These are phyloP conservation scores for Margaritispora aquatica DNA, from an alignment of 495 filamentous ascomycete genomes.

Conservation along the genomic window DNA sequence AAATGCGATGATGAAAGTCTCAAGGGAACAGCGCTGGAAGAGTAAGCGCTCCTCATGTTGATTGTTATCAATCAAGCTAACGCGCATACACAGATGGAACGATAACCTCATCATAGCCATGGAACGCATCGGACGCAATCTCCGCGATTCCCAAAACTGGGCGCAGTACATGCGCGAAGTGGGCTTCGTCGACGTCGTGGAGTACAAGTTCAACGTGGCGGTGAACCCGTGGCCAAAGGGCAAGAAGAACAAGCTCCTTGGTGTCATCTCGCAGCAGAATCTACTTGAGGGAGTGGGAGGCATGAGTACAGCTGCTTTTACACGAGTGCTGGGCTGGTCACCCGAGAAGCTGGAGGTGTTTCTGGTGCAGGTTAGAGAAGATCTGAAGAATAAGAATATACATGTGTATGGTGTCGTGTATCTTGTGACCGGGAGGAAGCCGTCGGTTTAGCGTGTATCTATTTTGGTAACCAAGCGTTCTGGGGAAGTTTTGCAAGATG, in stretches of 20 bases:
- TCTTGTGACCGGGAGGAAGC: constrained; percentile 5
- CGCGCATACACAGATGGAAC: constrained; percentile 8
- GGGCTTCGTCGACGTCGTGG: constrained; percentile 2
- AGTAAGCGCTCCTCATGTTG: not conserved
- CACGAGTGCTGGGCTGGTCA: constrained; percentile 27
- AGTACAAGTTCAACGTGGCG: not conserved
- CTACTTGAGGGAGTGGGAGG: constrained; percentile 1
- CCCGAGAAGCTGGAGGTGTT: constrained; percentile 38
- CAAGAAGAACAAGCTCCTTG: constrained; percentile 6
- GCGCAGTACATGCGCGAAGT: constrained; percentile 6
- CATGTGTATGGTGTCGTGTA: constrained; percentile 26
- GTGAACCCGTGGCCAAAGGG: constrained; percentile 1
- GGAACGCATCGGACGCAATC: constrained; percentile 1
- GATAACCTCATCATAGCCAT: not conserved
- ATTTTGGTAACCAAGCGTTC: too few species aligned
- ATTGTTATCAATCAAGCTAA: too few species aligned
- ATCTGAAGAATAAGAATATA: constrained; percentile 33
- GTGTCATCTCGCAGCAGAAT: constrained; percentile 3
- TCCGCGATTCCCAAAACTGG: constrained; percentile 3
- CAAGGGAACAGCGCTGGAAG: not conserved
- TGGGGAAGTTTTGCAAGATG: too few species aligned
- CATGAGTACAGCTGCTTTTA: constrained; percentile 6
- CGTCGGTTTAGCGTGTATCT: too few species aligned
- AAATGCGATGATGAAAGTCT: constrained; percentile 37
- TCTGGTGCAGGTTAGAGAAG: constrained; percentile 35